Conservation (phyloP, 768 basidiomycete species). For the Amanita muscaria region DNA sequence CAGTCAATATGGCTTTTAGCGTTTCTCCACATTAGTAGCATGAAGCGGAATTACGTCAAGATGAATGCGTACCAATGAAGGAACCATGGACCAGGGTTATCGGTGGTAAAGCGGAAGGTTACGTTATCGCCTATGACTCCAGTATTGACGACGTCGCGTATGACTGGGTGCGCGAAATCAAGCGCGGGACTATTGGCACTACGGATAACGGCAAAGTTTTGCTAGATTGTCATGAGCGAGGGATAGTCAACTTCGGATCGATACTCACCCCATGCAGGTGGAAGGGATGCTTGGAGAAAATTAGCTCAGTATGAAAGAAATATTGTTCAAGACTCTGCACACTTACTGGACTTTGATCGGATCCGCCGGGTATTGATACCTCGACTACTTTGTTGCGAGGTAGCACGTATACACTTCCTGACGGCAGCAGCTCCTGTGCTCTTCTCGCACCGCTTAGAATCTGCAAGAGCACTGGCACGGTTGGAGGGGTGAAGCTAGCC, state of each 20-base stretch:
- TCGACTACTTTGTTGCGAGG: slow-evolving; percentile 34
- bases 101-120: slow-evolving; percentile 41
- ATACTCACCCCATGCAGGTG: slow-evolving; percentile 28
- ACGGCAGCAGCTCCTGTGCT: slow-evolving; percentile 41
- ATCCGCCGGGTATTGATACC: slow-evolving; percentile 1
- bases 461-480: slow-evolving; percentile 47
- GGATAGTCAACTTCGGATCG: not conserved
- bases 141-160: slow-evolving; percentile 40
- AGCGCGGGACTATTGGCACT: slow-evolving; percentile 27
- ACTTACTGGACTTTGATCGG: slow-evolving; percentile 6
- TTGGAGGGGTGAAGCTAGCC: slow-evolving; percentile 26
- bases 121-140: slow-evolving; percentile 24
- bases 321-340: not conserved
- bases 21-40: not conserved
- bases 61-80: slow-evolving; percentile 32
- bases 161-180: slow-evolving; percentile 44
- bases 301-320: not conserved
- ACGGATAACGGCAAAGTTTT: slow-evolving; percentile 36
- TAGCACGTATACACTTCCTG: slow-evolving; percentile 37
- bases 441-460: slow-evolving; percentile 44
- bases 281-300: slow-evolving; percentile 28
- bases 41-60: not conserved
- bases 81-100: slow-evolving; percentile 45
- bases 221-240: slow-evolving; percentile 17
- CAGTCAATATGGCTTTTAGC: slow-evolving; percentile 42